Conservation (phyloP, 305 asterid genomes). For the Rubia peregrina region DNA sequence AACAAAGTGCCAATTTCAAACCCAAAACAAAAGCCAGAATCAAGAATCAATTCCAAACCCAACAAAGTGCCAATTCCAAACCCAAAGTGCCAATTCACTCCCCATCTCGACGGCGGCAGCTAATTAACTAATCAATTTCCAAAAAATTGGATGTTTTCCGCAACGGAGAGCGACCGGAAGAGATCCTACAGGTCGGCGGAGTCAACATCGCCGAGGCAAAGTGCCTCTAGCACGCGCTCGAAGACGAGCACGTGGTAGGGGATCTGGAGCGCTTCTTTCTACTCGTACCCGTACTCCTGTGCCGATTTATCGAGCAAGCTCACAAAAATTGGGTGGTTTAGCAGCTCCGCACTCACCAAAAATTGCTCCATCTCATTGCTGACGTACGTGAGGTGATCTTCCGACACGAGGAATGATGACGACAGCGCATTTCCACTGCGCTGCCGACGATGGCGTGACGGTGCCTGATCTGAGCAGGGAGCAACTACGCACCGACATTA, state of each 20-base stretch:
- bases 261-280: conserved; percentile 75
- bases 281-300: conserved; percentile 85
- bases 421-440: conserved; percentile 21
- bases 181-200: conserved; percentile 40
- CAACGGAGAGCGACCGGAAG: conserved; percentile 31
- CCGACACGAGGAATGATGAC: conserved; percentile 45
- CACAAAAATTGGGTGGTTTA: conserved; percentile 77
- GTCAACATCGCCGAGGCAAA: conserved; percentile 37
- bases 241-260: conserved; percentile 82
- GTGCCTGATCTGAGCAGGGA: conserved; percentile 39
- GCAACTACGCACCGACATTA: too few relatives aligned
- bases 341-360: conserved; percentile 67
- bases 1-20: too few relatives aligned
- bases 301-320: conserved; percentile 65
- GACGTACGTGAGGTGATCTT: conserved; percentile 86
- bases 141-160: not conserved
- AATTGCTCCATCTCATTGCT: conserved; percentile 96
- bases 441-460: conserved; percentile 16
- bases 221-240: conserved; percentile 77
- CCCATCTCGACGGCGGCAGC: not conserved
- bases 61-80: too few relatives aligned
- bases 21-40: too few relatives aligned
- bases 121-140: too few relatives aligned
- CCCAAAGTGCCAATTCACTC: not conserved
- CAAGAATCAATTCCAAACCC: too few relatives aligned